These are phyloP conservation scores for Rhizoctonia solani DNA, from an alignment of 1,284 basidiomycete genomes.

Conservation along the genomic window DNA sequence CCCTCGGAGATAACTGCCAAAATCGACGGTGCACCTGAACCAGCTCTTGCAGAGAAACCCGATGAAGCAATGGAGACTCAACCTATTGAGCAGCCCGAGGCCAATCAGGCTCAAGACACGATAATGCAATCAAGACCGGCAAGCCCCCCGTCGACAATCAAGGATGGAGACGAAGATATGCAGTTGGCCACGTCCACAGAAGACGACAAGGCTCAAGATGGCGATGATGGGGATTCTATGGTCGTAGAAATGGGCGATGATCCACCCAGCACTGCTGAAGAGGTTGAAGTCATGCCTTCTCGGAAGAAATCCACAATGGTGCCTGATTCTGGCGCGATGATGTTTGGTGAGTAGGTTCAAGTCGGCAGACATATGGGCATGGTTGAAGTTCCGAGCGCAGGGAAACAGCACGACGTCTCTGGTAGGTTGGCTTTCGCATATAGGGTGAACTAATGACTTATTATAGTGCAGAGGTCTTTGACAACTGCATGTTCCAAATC, in stretches of 20 bases:
- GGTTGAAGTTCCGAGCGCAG: slow-evolving; percentile 48
- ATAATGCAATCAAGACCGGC: slow-evolving; percentile 59
- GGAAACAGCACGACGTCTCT: slow-evolving; percentile 97
- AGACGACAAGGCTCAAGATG: slow-evolving; percentile 2
- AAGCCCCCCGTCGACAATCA: slow-evolving; percentile 65
- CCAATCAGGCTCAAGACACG: slow-evolving; percentile 63
- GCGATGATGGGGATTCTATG: slow-evolving; percentile 14
- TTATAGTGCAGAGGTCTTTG: slow-evolving; percentile 76
- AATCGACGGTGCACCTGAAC: background rate
- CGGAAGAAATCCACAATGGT: slow-evolving; percentile 56
- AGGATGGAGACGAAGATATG: slow-evolving; percentile 13
- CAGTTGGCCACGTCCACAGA: too few relatives aligned
- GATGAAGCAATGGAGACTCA: background rate
- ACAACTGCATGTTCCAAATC: slow-evolving; percentile 98
- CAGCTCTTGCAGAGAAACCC: background rate
- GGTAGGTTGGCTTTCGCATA: background rate
- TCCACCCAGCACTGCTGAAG: slow-evolving; percentile 24
- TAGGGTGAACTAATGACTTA: background rate
- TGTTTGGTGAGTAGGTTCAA: slow-evolving; percentile 69
- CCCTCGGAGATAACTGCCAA: background rate
- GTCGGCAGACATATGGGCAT: background rate
- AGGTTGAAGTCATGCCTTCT: slow-evolving; percentile 63
- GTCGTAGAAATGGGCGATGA: slow-evolving; percentile 55
- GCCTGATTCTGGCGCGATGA: slow-evolving; percentile 75
- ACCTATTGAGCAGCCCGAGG: background rate